phyloP scores from a whole-genome alignment of 2,329 filamentous ascomycete genomes.

The Tolypocladium inflatum region DNA sequence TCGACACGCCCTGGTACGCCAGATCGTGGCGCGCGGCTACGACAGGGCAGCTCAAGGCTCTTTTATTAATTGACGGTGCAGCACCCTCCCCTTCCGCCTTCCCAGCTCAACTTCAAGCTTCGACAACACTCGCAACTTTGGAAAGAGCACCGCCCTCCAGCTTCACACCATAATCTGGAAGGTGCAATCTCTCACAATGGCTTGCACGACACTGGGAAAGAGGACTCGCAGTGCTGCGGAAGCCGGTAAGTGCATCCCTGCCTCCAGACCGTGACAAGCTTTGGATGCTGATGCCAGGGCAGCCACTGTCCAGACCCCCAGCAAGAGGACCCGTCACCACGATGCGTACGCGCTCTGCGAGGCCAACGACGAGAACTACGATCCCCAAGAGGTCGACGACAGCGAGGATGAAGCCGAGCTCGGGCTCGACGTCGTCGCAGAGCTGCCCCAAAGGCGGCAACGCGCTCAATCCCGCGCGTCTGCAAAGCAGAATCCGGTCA shows the following conservation, averaged over 20 bases:
- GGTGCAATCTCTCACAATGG: conserved; percentile 10
- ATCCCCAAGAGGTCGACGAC: conserved; percentile 26
- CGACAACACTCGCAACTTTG: not conserved
- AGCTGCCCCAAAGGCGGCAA: conserved; percentile 15
- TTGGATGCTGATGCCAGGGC: conserved; percentile 3
- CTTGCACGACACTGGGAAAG: conserved; percentile 23
- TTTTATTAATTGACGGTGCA: conserved; percentile 3
- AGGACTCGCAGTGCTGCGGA: conserved; percentile 19
- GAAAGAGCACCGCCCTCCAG: not conserved
- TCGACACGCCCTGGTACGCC: conserved; percentile 8
- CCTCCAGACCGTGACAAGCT: not conserved
- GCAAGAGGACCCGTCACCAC: conserved; percentile 37
- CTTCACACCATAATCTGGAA: not conserved
- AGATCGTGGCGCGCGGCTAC: conserved; percentile 6
- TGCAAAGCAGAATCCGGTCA: conserved; percentile 42
- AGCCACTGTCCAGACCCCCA: conserved; percentile 21
- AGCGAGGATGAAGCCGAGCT: conserved; percentile 33
- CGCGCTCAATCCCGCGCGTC: conserved; percentile 19
- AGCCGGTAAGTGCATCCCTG: conserved; percentile 15
- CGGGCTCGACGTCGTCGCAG: conserved; percentile 31
- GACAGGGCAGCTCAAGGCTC: not conserved
- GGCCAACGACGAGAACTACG: conserved; percentile 55
- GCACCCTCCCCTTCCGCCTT: conserved; percentile 7
- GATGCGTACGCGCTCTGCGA: conserved; percentile 32
- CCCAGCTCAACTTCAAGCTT: conserved; percentile 1